Conservation (phyloP, 148 eudicot species). For the Rhododendron molle region DNA sequence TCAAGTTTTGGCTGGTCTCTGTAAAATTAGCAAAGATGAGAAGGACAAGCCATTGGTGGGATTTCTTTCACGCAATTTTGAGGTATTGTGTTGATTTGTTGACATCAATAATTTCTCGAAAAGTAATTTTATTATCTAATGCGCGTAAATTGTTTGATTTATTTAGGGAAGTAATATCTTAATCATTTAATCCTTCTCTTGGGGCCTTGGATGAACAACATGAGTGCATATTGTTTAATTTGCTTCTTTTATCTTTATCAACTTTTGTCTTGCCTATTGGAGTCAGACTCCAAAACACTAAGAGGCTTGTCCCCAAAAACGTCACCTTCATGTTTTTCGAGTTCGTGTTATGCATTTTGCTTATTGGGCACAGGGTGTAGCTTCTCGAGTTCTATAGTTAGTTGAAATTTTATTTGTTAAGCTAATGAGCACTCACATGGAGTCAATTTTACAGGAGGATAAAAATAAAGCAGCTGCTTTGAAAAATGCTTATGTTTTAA, state of each 20-base stretch:
- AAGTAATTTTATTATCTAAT: neutral
- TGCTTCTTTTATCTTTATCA: neutral
- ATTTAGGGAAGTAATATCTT: neutral
- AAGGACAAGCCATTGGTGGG: constrained; percentile 92
- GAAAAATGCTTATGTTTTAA: constrained; percentile 94
- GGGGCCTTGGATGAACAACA: neutral
- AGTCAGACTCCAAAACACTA: neutral
- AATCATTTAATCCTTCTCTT: constrained; percentile 1
- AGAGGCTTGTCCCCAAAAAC: neutral
- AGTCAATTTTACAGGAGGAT: constrained; percentile 57
- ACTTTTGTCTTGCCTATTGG: neutral
- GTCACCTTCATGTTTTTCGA: neutral
- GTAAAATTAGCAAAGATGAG: constrained; percentile 91
- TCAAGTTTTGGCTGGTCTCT: constrained; percentile 94
- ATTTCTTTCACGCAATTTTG: constrained; percentile 86
- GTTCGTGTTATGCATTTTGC: neutral
- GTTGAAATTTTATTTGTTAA: neutral
- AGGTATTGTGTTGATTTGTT: constrained; percentile 40
- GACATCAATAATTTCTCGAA: neutral
- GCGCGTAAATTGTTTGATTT: neutral
- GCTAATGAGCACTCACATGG: neutral
- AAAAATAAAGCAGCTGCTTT: constrained; percentile 93
- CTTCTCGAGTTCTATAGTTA: neutral
- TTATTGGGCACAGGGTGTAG: neutral
- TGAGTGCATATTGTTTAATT: neutral